Conservation (phyloP, 2,329 filamentous ascomycete species). For the Talaromyces pinophilus region DNA sequence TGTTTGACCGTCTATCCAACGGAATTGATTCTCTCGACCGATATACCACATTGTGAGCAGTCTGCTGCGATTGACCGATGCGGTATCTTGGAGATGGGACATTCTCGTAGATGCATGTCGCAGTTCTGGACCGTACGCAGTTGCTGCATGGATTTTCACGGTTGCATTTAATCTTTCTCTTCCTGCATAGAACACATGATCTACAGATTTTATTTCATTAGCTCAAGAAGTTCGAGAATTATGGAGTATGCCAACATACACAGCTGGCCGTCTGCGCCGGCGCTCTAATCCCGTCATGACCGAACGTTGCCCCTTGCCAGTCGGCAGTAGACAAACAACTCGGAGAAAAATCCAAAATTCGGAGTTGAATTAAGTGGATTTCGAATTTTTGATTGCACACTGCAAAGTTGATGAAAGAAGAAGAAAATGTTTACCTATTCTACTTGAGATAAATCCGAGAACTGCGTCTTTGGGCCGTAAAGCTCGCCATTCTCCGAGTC, state of each 20-base stretch:
- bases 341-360: not conserved
- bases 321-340: not conserved
- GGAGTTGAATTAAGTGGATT: not conserved
- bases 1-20: slow-evolving; percentile 8
- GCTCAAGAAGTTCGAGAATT: too few species aligned
- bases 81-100: not conserved
- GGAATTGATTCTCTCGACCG: not conserved
- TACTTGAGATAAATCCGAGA: slow-evolving; percentile 11
- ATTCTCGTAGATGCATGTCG: slow-evolving; percentile 54
- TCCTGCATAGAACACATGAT: slow-evolving; percentile 60
- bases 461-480: slow-evolving; percentile 31
- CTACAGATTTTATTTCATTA: slow-evolving; percentile 31
- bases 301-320: not conserved
- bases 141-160: slow-evolving; percentile 61
- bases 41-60: not conserved
- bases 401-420: not conserved
- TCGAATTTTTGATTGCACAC: not conserved
- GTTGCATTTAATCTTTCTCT: slow-evolving; percentile 64
- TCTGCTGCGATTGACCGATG: not conserved
- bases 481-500: slow-evolving; percentile 31
- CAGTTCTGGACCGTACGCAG: slow-evolving; percentile 58
- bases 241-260: slow-evolving; percentile 38
- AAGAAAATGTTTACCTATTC: not conserved
- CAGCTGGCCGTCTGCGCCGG: slow-evolving; percentile 46
- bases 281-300: slow-evolving; percentile 32